Evolutionary conservation across 108 stramenopile species (phyloP), one percentile per base, ranked within the genome.

Genomic region (Heterococcus sp.): DNA sequence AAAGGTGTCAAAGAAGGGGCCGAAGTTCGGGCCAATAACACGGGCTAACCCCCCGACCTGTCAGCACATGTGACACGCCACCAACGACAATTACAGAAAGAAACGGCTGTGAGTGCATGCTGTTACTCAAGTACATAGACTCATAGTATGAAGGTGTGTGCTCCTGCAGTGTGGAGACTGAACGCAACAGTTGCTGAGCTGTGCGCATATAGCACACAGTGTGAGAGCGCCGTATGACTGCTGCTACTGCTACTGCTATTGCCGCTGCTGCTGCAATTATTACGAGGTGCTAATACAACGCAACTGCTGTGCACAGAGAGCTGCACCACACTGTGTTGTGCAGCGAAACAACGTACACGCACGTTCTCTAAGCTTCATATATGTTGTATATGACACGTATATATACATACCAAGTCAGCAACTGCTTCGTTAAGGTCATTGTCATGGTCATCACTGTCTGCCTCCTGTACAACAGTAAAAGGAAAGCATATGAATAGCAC

Each of bases 1-100:
- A 71, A 94, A 95, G 1, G 64, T 72, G 14, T 81, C 79, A 71
- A 81, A 81, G 31, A 36, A 81, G 63, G 72, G 65, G 11, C 72
- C 66, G 72, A 81, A 81, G 14, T 71, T 36, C n/a, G 79, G 79
- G 2, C 79, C 79, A 37, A 81, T 73, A 38, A 81, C 79, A 71
- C 72, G 66, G 28, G 31, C 4, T 26, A 11, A 27, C 27, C n/a
- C 14, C 2, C 46, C 46, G 46, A 58, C 21, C 46, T 58, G 46
- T 8, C 46, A 58, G 46, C 14, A 21, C 8, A 58, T 8, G 46
- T 58, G 46, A 58, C 21, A 21, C 46, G 46, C 14, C 46, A 58
- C 8, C 46, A 58, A 58, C 21, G 8, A 21, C 21, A 21, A 58
- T 58, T 58, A 8, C 8, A 21, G 46, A 58, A 21, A 21, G 46